Conservation (phyloP, 108 stramenopile species). For the Licmophora abbreviata region DNA sequence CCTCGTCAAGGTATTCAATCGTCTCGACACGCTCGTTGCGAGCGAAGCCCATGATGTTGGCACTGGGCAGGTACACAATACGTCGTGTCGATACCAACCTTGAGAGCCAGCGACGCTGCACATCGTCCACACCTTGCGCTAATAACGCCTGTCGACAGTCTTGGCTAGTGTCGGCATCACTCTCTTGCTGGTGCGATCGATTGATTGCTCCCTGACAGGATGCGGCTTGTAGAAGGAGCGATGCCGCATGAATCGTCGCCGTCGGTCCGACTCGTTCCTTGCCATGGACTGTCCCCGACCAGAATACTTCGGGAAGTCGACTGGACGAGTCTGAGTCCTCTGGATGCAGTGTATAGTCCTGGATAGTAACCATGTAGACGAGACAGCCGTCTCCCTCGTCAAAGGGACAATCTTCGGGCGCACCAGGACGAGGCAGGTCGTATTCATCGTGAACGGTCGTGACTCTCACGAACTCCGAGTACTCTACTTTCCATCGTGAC, state of each 20-base stretch:
- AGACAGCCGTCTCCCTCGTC: constrained; percentile 39
- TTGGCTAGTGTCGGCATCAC: constrained; percentile 16
- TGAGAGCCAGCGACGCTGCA: constrained; percentile 67
- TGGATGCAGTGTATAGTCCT: constrained; percentile 70
- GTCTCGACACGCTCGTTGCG: constrained; percentile 27
- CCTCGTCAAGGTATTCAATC: constrained; percentile 24
- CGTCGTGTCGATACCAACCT: constrained; percentile 76
- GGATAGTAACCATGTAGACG: constrained; percentile 71
- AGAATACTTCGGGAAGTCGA: constrained; percentile 85
- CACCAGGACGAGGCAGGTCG: constrained; percentile 72
- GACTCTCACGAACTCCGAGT: constrained; percentile 52
- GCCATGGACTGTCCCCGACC: constrained; percentile 91
- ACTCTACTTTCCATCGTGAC: constrained; percentile 26
- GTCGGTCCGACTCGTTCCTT: constrained; percentile 93
- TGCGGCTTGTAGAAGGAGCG: constrained; percentile 53
- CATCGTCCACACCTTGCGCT: constrained; percentile 43
- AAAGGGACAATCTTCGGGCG: constrained; percentile 36
- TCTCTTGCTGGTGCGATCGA: background rate
- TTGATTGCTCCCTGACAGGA: constrained; percentile 58
- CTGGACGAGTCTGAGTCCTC: constrained; percentile 39
- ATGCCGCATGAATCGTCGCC: constrained; percentile 37
- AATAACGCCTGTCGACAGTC: constrained; percentile 37
- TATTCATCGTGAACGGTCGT: constrained; percentile 71
- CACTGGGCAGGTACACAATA: constrained; percentile 73
- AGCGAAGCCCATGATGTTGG: constrained; percentile 77